These are phyloP conservation scores for Yamadazyma insecticola DNA, from an alignment of 805 yeast genomes.

Conservation along the genomic window DNA sequence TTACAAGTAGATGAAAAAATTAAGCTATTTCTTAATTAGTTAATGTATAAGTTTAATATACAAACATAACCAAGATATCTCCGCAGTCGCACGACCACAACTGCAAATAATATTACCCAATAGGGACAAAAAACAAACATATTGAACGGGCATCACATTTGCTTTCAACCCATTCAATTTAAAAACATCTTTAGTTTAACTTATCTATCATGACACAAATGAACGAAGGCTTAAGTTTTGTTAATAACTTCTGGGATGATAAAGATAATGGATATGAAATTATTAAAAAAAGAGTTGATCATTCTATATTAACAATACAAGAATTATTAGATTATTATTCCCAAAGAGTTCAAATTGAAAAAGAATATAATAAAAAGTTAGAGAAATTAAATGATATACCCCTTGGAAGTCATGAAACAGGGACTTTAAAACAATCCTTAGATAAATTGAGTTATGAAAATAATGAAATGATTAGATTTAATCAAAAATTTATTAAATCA, in stretches of 20 bases:
- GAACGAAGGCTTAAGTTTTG: conserved; percentile 25
- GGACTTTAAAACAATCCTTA: conserved; percentile 54
- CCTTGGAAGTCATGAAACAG: conserved; percentile 56
- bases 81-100: too few species aligned
- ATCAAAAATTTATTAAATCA: conserved; percentile 47
- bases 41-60: too few species aligned
- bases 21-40: too few species aligned
- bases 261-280: conserved; percentile 55
- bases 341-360: conserved; percentile 57
- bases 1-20: too few species aligned
- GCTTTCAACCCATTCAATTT: too few species aligned
- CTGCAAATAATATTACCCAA: too few species aligned
- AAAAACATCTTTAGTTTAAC: not conserved
- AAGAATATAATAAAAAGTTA: conserved; percentile 61
- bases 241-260: conserved; percentile 58
- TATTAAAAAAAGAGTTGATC: conserved; percentile 52
- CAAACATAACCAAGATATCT: too few species aligned
- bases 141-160: too few species aligned
- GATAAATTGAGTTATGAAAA: conserved; percentile 59
- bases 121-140: too few species aligned
- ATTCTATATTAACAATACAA: conserved; percentile 50
- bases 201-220: not conserved
- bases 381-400: conserved; percentile 41
- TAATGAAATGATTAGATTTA: conserved; percentile 53
- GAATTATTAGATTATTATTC: conserved; percentile 32